Conservation (phyloP, 768 basidiomycete genomes). For the Sporobolomyces phaffii region DNA sequence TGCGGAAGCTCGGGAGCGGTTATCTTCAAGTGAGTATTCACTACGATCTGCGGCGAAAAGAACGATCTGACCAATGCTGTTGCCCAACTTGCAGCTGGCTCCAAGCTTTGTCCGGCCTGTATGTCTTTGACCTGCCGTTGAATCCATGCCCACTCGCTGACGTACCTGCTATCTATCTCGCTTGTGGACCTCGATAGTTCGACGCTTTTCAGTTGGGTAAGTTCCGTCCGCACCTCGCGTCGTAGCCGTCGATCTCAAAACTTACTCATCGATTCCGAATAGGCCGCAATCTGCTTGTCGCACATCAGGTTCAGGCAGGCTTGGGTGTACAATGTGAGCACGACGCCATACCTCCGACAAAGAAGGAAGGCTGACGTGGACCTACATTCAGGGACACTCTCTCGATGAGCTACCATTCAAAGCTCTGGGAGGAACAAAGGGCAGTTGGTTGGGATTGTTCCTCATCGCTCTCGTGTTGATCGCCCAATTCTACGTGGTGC, state of each 20-base stretch:
- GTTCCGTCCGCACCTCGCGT: background rate
- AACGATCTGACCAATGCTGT: no score
- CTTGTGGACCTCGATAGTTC: slow-evolving; percentile 48
- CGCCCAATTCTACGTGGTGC: slow-evolving; percentile 41
- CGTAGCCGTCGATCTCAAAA: background rate
- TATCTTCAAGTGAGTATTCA: slow-evolving; percentile 56
- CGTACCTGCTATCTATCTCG: background rate
- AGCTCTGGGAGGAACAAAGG: slow-evolving; percentile 37
- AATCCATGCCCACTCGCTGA: background rate
- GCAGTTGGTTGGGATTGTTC: slow-evolving; percentile 29
- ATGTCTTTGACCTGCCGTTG: no score
- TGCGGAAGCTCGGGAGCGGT: slow-evolving; percentile 55
- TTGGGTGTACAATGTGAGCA: slow-evolving; percentile 37
- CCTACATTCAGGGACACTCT: slow-evolving; percentile 38
- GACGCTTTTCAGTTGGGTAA: slow-evolving; percentile 60
- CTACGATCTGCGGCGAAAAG: background rate
- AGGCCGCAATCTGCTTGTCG: slow-evolving; percentile 36
- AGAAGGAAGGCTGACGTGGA: no score
- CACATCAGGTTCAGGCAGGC: slow-evolving; percentile 42
- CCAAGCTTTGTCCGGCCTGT: slow-evolving; percentile 61
- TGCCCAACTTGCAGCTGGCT: slow-evolving; percentile 45
- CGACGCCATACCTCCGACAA: no score
- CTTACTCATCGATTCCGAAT: no score
- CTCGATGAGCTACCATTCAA: slow-evolving; percentile 40
- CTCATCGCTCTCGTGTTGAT: slow-evolving; percentile 38